phyloP scores from a whole-genome alignment of 768 basidiomycete species.

The Heimioporus sp. region DNA sequence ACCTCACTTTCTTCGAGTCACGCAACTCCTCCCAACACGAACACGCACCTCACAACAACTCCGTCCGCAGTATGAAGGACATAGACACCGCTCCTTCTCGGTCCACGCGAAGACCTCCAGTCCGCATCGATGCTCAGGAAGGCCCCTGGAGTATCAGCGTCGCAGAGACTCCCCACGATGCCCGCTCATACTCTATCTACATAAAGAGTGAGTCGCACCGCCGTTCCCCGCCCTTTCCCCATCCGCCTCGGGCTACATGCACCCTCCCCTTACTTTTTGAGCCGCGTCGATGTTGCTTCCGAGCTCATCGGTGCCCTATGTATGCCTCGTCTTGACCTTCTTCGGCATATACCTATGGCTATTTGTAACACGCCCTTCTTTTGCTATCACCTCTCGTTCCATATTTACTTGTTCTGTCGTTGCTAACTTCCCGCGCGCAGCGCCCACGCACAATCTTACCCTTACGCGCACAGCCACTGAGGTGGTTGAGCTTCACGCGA shows the following conservation, averaged over 20 bases:
- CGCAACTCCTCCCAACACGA: conserved; percentile 29
- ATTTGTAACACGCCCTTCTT: conserved; percentile 13
- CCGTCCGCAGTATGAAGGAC: conserved; percentile 41
- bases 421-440: conserved; percentile 41
- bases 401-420: conserved; percentile 12
- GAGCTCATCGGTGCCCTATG: conserved; percentile 23
- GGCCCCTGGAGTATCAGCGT: conserved; percentile 88
- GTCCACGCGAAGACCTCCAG: conserved; percentile 45
- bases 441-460: conserved; percentile 87
- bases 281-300: conserved; percentile 22
- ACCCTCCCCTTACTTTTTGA: conserved; percentile 18
- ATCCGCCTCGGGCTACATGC: conserved; percentile 15
- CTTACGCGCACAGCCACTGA: conserved; percentile 77
- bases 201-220: conserved; percentile 72
- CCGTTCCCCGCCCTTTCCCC: conserved; percentile 23
- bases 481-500: conserved; percentile 77
- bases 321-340: conserved; percentile 15
- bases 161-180: conserved; percentile 78
- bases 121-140: conserved; percentile 71
- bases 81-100: conserved; percentile 43
- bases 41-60: conserved; percentile 30
- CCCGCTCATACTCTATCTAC: conserved; percentile 72
- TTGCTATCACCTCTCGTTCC: conserved; percentile 15
- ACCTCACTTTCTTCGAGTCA: conserved; percentile 43
- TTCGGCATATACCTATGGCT: conserved; percentile 11